A percentile compares a stretch with the other conserved stretches of the same genome.
Evolutionary conservation across 306 rosid species (phyloP).

Genomic region (Medicago truncatula): DNA sequence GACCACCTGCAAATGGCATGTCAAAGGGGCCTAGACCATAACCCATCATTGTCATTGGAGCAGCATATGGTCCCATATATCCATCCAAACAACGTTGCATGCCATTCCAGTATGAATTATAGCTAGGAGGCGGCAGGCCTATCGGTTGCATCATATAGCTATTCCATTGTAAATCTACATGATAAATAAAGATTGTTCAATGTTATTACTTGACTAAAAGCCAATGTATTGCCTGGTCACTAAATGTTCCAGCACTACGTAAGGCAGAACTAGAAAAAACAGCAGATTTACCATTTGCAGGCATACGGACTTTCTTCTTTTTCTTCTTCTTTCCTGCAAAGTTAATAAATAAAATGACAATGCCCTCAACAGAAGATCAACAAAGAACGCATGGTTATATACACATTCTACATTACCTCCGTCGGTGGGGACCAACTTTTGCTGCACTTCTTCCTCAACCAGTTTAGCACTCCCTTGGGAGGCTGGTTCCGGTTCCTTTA

Average conservation of each 20-base stretch:
- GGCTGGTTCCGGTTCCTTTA: slow-evolving; percentile 86
- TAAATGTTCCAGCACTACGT: slow-evolving; percentile 19
- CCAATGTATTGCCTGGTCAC: slow-evolving; percentile 1
- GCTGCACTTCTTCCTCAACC: slow-evolving; percentile 97
- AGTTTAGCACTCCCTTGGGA: slow-evolving; percentile 88
- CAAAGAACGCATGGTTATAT: neutral
- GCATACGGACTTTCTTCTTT: slow-evolving; percentile 85
- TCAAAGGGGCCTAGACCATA: slow-evolving; percentile 82
- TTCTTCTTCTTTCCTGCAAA: slow-evolving; percentile 90
- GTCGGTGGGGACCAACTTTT: slow-evolving; percentile 72
- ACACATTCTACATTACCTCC: slow-evolving; percentile 71
- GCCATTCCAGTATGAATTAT: slow-evolving; percentile 91
- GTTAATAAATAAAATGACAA: slow-evolving; percentile 31
- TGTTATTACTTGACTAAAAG: slow-evolving; percentile 18
- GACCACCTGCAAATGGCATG: slow-evolving; percentile 77
- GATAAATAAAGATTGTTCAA: slow-evolving; percentile 35
- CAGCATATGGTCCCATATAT: slow-evolving; percentile 78
- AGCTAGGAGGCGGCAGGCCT: slow-evolving; percentile 68
- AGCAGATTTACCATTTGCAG: slow-evolving; percentile 64
- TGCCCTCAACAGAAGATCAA: slow-evolving; percentile 16
- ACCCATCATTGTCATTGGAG: slow-evolving; percentile 81
- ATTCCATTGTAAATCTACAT: slow-evolving; percentile 89
- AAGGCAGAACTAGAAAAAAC: neutral
- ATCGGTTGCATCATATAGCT: slow-evolving; percentile 91
- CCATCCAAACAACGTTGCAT: slow-evolving; percentile 93